Evolutionary conservation across 768 basidiomycete genomes (phyloP).

Genomic region (Suillus occidentalis): DNA sequence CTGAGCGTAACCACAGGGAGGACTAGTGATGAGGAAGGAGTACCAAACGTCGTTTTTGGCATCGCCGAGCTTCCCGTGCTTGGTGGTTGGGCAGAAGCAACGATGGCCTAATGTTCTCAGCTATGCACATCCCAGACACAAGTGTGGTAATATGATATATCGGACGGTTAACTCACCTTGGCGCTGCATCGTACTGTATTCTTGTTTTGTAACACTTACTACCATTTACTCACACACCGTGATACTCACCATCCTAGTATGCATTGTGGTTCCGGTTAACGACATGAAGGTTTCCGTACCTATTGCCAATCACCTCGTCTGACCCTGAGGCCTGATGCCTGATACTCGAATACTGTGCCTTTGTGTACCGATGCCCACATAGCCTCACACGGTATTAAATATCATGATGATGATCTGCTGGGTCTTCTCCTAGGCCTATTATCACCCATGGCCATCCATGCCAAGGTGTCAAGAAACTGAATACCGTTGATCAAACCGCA

Average conservation of each 20-base stretch:
- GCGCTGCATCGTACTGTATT: not conserved
- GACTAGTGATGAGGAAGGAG: slow-evolving; percentile 29
- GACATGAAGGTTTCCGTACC: not conserved
- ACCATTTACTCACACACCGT: not conserved
- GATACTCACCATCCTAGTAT: not conserved
- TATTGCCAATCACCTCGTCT: not conserved
- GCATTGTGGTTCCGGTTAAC: not conserved
- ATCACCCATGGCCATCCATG: not conserved
- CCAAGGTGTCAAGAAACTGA: not conserved
- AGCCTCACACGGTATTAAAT: not conserved
- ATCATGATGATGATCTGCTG: not conserved
- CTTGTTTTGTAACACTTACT: slow-evolving; percentile 1
- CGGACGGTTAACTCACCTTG: not conserved
- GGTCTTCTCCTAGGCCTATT: too few species aligned
- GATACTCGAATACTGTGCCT: not conserved
- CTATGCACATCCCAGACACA: not conserved
- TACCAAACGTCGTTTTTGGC: slow-evolving; percentile 55
- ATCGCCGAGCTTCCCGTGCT: slow-evolving; percentile 36
- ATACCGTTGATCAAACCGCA: not conserved
- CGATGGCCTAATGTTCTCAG: not conserved
- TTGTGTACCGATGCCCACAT: not conserved
- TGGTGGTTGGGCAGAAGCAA: not conserved
- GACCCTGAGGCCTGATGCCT: not conserved
- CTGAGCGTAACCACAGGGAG: slow-evolving; percentile 18
- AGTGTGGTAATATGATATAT: not conserved